Base-by-base conservation (phyloP, 2,329 filamentous ascomycete genomes). In the Verticillium dahliae region DNA sequence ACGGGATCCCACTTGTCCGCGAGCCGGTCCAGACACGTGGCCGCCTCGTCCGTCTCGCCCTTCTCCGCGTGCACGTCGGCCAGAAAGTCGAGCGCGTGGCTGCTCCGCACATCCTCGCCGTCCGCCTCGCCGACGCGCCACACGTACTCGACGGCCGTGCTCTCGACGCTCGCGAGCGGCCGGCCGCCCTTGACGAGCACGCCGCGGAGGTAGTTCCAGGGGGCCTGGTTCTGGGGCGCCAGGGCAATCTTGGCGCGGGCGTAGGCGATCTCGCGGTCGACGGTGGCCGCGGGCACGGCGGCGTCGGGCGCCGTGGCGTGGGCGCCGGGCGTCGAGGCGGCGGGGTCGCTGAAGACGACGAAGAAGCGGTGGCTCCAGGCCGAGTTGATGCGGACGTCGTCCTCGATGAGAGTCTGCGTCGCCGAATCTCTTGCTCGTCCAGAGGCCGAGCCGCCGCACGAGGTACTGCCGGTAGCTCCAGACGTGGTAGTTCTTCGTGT, bases 331-430 rank as follows among this genome's bases (percentile, higher is more conserved):
- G 83, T 86, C 13, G 78, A 76, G 31, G 77, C 69, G 1, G 68
- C 78, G 22, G 81, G 88, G 80, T 83, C 79, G 72, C 84, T 83
- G 67, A 97, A 96, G 18, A 94, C 86, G n/a, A 98, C 74, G 74
- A 94, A 97, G 81, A 95, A 98, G 59, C 95, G 88, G 79, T 99
- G 94, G 67, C 94, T 96, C 95, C 95, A 99, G 15, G 94, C 95
- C 55, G 90, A 95, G 75, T 99, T 99, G 78, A 99, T 99, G 70
- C 93, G 85, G 63, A 98, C 87, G 74, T 99, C 95, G 38, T 85
- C 80, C 62, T 85, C 80, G 62, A 99, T 84, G 73, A 97, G 83
- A 45, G 76, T 76, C 71, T 95, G 89, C 38, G 91, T 85, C 63
- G 88, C 87, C 59, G n/a, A n/a, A n/a, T n/a, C n/a, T n/a, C n/a